phyloP scores from a whole-genome alignment of 805 yeast genomes.

The Clavispora carvajalis region DNA sequence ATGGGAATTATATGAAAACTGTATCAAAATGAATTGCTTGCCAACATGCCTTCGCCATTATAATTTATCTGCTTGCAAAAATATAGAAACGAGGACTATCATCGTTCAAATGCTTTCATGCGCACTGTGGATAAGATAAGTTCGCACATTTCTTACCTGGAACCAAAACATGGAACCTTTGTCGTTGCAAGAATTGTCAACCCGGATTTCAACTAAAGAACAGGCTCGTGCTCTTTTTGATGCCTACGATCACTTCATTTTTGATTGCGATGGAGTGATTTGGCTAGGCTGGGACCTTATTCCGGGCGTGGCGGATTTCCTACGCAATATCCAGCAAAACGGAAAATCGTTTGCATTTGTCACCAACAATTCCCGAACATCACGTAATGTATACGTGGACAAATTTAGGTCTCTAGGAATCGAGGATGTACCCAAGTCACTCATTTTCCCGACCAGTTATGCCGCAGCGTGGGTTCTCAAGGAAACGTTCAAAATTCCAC shows the following conservation, averaged over 20 bases:
- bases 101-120: too few species aligned
- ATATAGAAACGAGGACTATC: too few species aligned
- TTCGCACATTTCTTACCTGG: too few species aligned
- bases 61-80: too few species aligned
- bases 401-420: slow-evolving; percentile 31
- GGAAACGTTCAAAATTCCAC: slow-evolving; percentile 19
- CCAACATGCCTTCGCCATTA: too few species aligned
- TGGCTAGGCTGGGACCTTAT: slow-evolving; percentile 34
- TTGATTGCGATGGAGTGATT: slow-evolving; percentile 41
- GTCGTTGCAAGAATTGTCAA: neutral
- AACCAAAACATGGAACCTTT: neutral
- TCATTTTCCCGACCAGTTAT: slow-evolving; percentile 34
- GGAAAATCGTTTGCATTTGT: slow-evolving; percentile 30
- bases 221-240: slow-evolving; percentile 19
- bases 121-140: too few species aligned
- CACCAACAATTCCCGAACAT: slow-evolving; percentile 35
- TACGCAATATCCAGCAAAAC: slow-evolving; percentile 17
- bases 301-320: slow-evolving; percentile 27
- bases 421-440: slow-evolving; percentile 20
- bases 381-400: slow-evolving; percentile 26
- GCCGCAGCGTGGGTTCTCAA: slow-evolving; percentile 27
- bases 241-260: slow-evolving; percentile 32
- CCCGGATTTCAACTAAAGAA: slow-evolving; percentile 7
- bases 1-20: too few species aligned
- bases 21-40: too few species aligned